Evolutionary conservation across 306 rosid species (phyloP), one percentile per base, ranked within the genome.

Genomic region (Prunus salicina): DNA sequence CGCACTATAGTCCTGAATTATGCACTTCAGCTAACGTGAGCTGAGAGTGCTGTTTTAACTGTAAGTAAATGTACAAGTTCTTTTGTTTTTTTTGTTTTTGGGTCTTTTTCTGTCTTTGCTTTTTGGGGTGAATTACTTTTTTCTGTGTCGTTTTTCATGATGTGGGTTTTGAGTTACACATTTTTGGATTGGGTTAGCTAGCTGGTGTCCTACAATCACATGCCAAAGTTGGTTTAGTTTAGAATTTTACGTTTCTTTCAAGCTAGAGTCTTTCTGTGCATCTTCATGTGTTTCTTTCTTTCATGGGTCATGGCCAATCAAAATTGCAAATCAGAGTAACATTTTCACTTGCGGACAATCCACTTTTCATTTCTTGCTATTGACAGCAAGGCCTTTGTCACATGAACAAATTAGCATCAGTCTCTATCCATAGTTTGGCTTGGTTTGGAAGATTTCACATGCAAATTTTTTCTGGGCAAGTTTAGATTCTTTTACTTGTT

Each of bases 181-280:
- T 60, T 20, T 18, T 25, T 76, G 79, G 67, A 67, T 66, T 84
- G 88, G 80, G 83, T 49, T 71, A 18, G 58, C 58, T 49, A 64
- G 53, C 38, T 64, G 85, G 79, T 73, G 55, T 74, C 79, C 50
- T 75, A 77, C 45, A 64, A 50, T 64, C 78, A 85, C 90, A 81
- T 82, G 90, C 78, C 72, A 20, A 67, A 87, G 66, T 67, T 73
- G 76, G 69, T 49, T 67, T 67, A 69, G 64, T 72, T 78, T 62
- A 18, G 53, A 55, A 69, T 60, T 79, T 77, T 77, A 78, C 80
- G 88, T 75, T 75, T 71, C 82, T 74, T 56, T 85, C 77, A 16
- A 53, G 69, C 45, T 61, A 27, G 43, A 6, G 9, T 38, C 9
- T 38, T 7, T 66, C 12, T 56, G 69, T 46, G 73, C 58, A 53